Evolutionary conservation across 1,284 basidiomycete species (phyloP), one percentile per base, ranked within the genome.

Genomic region (Pterula multifida): DNA sequence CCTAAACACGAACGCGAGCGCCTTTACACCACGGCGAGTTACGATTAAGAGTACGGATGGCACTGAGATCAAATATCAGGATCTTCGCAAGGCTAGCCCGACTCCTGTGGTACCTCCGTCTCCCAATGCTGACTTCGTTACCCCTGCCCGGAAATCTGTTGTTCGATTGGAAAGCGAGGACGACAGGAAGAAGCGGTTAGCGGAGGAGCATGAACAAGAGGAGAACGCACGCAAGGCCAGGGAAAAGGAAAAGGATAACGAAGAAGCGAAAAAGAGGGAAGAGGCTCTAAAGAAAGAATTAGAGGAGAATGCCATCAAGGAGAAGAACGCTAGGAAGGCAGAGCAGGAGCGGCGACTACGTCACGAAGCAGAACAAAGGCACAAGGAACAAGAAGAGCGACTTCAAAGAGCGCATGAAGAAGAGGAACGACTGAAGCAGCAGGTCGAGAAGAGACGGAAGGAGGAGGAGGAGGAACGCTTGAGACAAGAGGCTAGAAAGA

Each of bases 1-100:
- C 9, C 68, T 86, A 50, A 85, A 79, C 59, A 73, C 75, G 4
- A 72, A 71, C 57, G 83, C 84, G 0, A 73, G 63, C 52, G 60
- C 81, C 1, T 87, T 87, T 60, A 76, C 85, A 13, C 84, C 85
- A 3, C 60, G 65, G 22, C 50, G 62, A 55, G 65, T 79, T 32
- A 66, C 66, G 3, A 66, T 82, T 51, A 81, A 78, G 63, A 72
- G 65, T 50, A 57, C 67, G 3, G 75, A 79, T 25, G 85, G 85
- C 19, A 71, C 65, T 19, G 81, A 84, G 61, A 65, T 86, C 35
- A 70, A 75, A 48, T 50, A 85, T 26, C 75, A 74, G 42, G 61
- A 66, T 23, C 63, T 81, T 52, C 45, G 45, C 9, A 75, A 73
- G 56, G 75, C 48, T 3, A 49, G 76, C 57, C 61, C 68, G 50